Evolutionary conservation across 202 grass and related monocot species (phyloP).

Genomic region (Elaeis oleifera): DNA sequence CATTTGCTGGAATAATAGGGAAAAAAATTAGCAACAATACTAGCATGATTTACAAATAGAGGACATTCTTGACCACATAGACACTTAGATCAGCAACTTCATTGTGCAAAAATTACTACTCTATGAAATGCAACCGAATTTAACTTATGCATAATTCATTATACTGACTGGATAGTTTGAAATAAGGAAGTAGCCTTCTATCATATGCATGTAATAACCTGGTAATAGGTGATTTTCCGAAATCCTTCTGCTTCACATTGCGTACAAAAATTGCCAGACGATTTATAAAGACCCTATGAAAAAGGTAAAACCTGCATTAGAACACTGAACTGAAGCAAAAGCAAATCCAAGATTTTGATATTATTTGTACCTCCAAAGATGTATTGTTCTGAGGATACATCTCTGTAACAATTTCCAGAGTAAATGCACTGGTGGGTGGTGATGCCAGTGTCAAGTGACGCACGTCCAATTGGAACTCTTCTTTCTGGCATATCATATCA

Average conservation of each 20-base stretch:
- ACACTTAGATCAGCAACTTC: too few species aligned
- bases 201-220: slow-evolving; percentile 36
- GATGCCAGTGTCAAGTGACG: slow-evolving; percentile 58
- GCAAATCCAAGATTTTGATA: background rate
- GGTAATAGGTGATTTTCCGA: slow-evolving; percentile 95
- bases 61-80: too few species aligned
- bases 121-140: too few species aligned
- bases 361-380: slow-evolving; percentile 88
- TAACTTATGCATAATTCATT: too few species aligned
- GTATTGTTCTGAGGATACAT: slow-evolving; percentile 92
- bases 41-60: too few species aligned
- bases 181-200: slow-evolving; percentile 6
- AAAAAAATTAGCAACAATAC: too few species aligned
- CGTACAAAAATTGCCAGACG: slow-evolving; percentile 87
- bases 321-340: slow-evolving; percentile 2
- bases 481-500: slow-evolving; percentile 39
- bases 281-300: slow-evolving; percentile 80
- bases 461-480: slow-evolving; percentile 54
- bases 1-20: too few species aligned
- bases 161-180: too few species aligned
- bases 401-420: slow-evolving; percentile 84
- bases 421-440: slow-evolving; percentile 53
- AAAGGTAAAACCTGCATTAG: slow-evolving; percentile 22
- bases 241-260: slow-evolving; percentile 99
- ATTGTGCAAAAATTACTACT: too few species aligned